Evolutionary conservation across 805 yeast genomes (phyloP).

Genomic region (Wickerhamiella bombiphila): DNA sequence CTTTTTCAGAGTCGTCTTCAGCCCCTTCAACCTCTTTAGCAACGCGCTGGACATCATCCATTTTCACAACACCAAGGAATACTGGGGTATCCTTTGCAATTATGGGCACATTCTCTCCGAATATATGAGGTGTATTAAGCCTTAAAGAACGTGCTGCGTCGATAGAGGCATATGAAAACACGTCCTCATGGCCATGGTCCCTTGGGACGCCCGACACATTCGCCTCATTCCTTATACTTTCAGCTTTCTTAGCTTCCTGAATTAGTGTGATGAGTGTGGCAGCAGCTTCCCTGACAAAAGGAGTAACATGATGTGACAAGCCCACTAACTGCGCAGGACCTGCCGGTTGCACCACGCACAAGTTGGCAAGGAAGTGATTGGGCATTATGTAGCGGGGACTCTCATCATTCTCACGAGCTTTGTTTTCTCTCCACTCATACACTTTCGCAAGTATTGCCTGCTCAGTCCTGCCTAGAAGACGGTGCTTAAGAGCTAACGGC

Average conservation of each 20-base stretch:
- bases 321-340: constrained; percentile 35
- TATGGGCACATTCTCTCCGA: not conserved
- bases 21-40: constrained; percentile 5
- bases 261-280: constrained; percentile 1
- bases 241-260: constrained; percentile 5
- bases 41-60: constrained; percentile 1
- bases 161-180: not conserved
- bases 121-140: not conserved
- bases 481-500: constrained; percentile 46
- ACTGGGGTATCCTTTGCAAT: constrained; percentile 2
- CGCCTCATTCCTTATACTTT: too few relatives aligned
- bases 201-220: too few relatives aligned
- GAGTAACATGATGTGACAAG: constrained; percentile 12
- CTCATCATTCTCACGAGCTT: constrained; percentile 71
- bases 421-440: constrained; percentile 68
- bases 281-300: constrained; percentile 2
- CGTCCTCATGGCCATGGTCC: constrained; percentile 2
- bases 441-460: constrained; percentile 40
- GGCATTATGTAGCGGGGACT: constrained; percentile 73
- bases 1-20: constrained; percentile 1
- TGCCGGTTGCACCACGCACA: constrained; percentile 45
- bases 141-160: not conserved
- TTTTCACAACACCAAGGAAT: constrained; percentile 2
- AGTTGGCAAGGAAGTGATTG: constrained; percentile 52
- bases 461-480: constrained; percentile 35